Conservation (phyloP, 176 grass and related monocot species). For the Hordeum marinum region DNA sequence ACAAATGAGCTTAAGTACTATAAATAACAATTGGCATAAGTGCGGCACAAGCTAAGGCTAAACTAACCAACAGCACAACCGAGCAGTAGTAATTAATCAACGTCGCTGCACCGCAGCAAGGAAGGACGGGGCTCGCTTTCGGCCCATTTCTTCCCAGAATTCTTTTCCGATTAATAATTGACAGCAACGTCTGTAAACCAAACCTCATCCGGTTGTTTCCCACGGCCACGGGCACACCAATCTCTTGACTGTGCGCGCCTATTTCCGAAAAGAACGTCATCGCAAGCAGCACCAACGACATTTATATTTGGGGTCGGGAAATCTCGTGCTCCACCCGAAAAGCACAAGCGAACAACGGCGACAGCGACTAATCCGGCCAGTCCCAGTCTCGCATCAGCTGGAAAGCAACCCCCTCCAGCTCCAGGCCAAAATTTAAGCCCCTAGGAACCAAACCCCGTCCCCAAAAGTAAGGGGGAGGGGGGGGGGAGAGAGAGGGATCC, state of each 20-base stretch:
- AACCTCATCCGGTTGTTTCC: background rate
- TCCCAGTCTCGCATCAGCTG: background rate
- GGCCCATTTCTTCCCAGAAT: background rate
- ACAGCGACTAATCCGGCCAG: constrained; percentile 5
- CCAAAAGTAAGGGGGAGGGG: background rate
- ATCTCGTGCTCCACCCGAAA: constrained; percentile 35
- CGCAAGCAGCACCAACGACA: background rate
- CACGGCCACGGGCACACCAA: background rate
- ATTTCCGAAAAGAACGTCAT: background rate
- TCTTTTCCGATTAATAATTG: background rate
- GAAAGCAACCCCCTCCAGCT: background rate
- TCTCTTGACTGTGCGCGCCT: background rate
- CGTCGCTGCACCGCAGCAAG: background rate
- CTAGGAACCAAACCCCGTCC: background rate
- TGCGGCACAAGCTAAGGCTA: background rate
- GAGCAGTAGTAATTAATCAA: background rate
- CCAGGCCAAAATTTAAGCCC: background rate
- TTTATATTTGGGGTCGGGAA: background rate
- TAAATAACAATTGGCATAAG: background rate
- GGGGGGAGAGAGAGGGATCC: background rate
- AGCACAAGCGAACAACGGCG: background rate
- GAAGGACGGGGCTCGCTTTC: too few relatives aligned
- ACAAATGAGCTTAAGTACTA: background rate
- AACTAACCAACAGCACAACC: background rate
- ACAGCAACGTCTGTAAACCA: background rate